Base-by-base conservation (phyloP, 805 yeast genomes). In the Myxozyma sirexii region DNA sequence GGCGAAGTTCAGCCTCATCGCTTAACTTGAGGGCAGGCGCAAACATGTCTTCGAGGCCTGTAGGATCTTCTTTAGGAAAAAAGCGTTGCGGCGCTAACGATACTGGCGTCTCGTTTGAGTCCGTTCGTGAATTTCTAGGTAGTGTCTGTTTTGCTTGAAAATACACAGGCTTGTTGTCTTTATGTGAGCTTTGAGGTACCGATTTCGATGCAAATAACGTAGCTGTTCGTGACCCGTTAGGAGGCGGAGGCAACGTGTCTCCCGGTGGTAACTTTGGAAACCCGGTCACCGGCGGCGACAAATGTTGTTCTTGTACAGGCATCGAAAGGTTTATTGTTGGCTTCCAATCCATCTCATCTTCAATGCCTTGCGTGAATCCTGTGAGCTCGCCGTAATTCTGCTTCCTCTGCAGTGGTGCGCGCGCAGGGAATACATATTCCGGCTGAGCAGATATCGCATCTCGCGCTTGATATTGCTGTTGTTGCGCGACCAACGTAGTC, bases 11-110 rank as follows among this genome's bases (percentile, higher is more conserved):
- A 1, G 38, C 21, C 23, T 41, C 43, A 37, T 61, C 65, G 27
- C 44, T 29, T n/a, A 61, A 21, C n/a, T 27, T 37, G 27, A 61
- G 52, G 4, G 51, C 63, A 4, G 65, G 65, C 13, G 38, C 57
- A 33, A 61, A 61, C 13, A 61, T 48, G 17, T 61, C 65, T 38
- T 61, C 65, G 8, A 61, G 51, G 2, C 65, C 65, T 3, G 65
- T 61, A n/a, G 62, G 60, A 7, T 33, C 57, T 31, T 61, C 59
- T 23, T 21, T 37, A 1, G 65, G 65, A 26, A 61, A 61, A 24
- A 61, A 61, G 3, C 48, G 33, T 51, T 61, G 65, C n/a, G 65
- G 60, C 2, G 52, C 58, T 21, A 60, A 19, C 4, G n/a, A 37
- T 6, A 27, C 15, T 17, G n/a, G 26, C 4, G 33, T 15, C 13